A percentile compares a stretch with the other conserved stretches of the same genome.
Evolutionary conservation across 2,329 filamentous ascomycete species (phyloP).

Genomic region (Sarocladiaceae sp.): DNA sequence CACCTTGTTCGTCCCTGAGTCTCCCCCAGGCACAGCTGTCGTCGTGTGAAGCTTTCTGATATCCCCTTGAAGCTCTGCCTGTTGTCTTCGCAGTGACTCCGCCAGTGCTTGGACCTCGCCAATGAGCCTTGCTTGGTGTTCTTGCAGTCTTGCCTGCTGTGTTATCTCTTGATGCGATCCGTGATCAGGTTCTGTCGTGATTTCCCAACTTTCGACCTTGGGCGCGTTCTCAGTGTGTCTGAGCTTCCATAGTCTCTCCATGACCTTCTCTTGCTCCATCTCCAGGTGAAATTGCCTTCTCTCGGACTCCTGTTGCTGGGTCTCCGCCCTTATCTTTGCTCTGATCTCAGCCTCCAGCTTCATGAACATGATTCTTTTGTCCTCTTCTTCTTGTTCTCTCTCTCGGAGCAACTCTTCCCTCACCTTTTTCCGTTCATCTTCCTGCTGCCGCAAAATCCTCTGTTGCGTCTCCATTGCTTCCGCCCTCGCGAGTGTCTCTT

Average conservation of each 20-base stretch:
- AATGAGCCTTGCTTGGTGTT: not conserved
- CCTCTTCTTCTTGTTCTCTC: not conserved
- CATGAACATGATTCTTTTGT: not conserved
- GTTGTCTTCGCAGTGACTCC: not conserved
- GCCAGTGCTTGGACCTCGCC: not conserved
- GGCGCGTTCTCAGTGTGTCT: not conserved
- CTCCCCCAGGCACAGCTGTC: not conserved
- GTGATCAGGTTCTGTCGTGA: not conserved
- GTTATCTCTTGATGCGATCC: not conserved
- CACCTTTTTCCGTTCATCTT: not conserved
- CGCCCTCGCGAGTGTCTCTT: not conserved
- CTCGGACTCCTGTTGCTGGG: not conserved
- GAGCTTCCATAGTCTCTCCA: not conserved
- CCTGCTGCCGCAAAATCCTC: not conserved
- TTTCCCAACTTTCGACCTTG: not conserved
- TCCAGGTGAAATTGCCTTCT: not conserved
- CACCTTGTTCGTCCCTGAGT: no score
- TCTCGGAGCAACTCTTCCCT: not conserved
- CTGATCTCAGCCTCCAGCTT: not conserved
- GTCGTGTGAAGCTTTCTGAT: not conserved
- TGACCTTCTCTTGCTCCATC: not conserved
- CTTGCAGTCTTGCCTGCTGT: not conserved
- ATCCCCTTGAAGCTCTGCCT: not conserved
- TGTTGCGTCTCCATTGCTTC: not conserved
- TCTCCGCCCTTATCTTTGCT: not conserved